These are phyloP conservation scores for Exserohilum turcica DNA, from an alignment of 2,329 filamentous ascomycete genomes.

Conservation along the genomic window DNA sequence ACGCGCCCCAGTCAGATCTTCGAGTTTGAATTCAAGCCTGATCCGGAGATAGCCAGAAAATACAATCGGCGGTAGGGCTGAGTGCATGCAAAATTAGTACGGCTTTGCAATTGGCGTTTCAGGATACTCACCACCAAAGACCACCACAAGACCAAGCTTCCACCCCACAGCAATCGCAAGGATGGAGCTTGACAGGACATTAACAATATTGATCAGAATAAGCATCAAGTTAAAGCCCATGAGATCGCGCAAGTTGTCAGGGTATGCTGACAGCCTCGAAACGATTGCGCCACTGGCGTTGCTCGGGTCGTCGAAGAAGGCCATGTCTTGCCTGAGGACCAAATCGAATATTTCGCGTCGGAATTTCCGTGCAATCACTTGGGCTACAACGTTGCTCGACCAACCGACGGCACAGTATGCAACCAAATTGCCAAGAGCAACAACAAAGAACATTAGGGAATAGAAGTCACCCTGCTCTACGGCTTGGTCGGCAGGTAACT, in stretches of 20 bases:
- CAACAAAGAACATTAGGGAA: constrained; percentile 62
- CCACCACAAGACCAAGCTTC: constrained; percentile 83
- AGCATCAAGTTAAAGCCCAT: constrained; percentile 88
- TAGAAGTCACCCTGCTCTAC: constrained; percentile 56
- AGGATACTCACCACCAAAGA: constrained; percentile 58
- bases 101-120: background rate
- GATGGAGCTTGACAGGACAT: constrained; percentile 73
- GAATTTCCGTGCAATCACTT: constrained; percentile 43
- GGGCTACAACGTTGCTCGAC: constrained; percentile 53
- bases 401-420: constrained; percentile 56
- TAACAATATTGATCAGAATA: constrained; percentile 78
- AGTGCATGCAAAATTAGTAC: background rate
- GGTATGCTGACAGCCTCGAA: constrained; percentile 66
- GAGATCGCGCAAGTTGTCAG: constrained; percentile 84
- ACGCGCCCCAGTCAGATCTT: constrained; percentile 73
- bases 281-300: constrained; percentile 89
- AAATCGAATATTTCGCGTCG: constrained; percentile 71
- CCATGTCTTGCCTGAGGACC: constrained; percentile 90
- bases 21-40: constrained; percentile 80
- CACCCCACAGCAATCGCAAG: constrained; percentile 78
- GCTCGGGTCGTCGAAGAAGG: constrained; percentile 87
- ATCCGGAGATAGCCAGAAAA: constrained; percentile 82
- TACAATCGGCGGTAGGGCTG: constrained; percentile 30
- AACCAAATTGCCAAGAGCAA: constrained; percentile 54
- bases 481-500: constrained; percentile 47